These are phyloP conservation scores for Penicillium steckii DNA, from an alignment of 495 filamentous ascomycete genomes.

Conservation along the genomic window DNA sequence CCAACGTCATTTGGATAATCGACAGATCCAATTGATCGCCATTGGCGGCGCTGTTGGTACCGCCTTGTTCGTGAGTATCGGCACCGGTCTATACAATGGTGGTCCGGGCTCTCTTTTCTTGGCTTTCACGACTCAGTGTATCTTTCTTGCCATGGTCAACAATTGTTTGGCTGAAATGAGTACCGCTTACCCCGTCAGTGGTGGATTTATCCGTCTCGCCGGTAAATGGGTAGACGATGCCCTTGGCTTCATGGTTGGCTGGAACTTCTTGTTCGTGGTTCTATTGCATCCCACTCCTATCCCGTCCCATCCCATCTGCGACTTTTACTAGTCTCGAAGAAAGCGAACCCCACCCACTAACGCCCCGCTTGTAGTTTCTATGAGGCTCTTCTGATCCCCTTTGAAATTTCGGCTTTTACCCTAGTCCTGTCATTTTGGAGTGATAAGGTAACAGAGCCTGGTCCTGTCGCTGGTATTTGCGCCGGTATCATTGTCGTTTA, in stretches of 20 bases:
- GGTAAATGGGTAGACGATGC: slow-evolving; percentile 51
- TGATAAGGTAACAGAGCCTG: slow-evolving; percentile 45
- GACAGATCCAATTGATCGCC: slow-evolving; percentile 57
- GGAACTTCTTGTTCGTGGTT: slow-evolving; percentile 54
- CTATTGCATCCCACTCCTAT: not conserved
- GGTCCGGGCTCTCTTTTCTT: slow-evolving; percentile 55
- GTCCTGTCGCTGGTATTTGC: slow-evolving; percentile 55
- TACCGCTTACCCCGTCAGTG: slow-evolving; percentile 57
- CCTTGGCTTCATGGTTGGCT: slow-evolving; percentile 55
- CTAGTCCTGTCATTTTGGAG: slow-evolving; percentile 68
- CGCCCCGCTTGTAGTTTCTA: slow-evolving; percentile 38
- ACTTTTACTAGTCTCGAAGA: not conserved
- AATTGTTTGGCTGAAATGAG: slow-evolving; percentile 48
- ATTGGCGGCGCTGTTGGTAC: slow-evolving; percentile 61
- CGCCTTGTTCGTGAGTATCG: slow-evolving; percentile 51
- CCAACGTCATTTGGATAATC: slow-evolving; percentile 34
- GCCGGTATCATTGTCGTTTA: slow-evolving; percentile 51
- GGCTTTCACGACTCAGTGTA: slow-evolving; percentile 33
- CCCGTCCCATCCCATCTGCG: not conserved
- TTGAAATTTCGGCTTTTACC: slow-evolving; percentile 70
- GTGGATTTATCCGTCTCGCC: slow-evolving; percentile 48
- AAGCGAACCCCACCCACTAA: not conserved
- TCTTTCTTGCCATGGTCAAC: slow-evolving; percentile 35
- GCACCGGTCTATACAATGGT: slow-evolving; percentile 35
- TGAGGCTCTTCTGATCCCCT: slow-evolving; percentile 67